Evolutionary conservation across 2,329 filamentous ascomycete species (phyloP).

Genomic region (Parastagonospora avenae): DNA sequence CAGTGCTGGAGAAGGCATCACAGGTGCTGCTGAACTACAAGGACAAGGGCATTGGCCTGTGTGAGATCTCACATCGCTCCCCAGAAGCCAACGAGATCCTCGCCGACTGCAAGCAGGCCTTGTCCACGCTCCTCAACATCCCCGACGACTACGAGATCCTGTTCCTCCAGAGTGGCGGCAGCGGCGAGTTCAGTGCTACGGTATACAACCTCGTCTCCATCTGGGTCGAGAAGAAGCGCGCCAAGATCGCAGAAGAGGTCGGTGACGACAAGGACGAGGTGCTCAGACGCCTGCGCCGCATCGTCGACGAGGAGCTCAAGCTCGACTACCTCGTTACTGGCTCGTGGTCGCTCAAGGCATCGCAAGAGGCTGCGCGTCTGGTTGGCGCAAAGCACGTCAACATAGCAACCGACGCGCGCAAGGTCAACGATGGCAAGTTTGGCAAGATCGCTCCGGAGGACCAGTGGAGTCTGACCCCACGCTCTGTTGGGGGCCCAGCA

Average conservation of each 20-base stretch:
- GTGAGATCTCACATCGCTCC: slow-evolving; percentile 90
- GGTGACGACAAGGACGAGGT: slow-evolving; percentile 61
- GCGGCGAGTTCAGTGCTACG: slow-evolving; percentile 81
- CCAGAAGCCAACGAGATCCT: slow-evolving; percentile 78
- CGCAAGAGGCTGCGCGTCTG: slow-evolving; percentile 78
- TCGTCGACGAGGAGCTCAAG: slow-evolving; percentile 73
- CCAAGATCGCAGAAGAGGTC: slow-evolving; percentile 63
- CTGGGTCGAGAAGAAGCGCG: slow-evolving; percentile 76
- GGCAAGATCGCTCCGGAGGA: slow-evolving; percentile 79
- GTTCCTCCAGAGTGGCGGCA: slow-evolving; percentile 87
- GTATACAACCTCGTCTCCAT: slow-evolving; percentile 83
- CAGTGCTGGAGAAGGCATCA: slow-evolving; percentile 77
- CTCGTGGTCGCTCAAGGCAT: slow-evolving; percentile 87
- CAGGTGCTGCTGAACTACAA: slow-evolving; percentile 81
- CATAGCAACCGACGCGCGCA: slow-evolving; percentile 69
- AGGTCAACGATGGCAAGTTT: slow-evolving; percentile 77
- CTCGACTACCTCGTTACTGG: slow-evolving; percentile 92
- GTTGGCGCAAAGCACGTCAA: slow-evolving; percentile 82
- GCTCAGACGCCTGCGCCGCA: slow-evolving; percentile 64
- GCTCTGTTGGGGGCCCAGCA: slow-evolving; percentile 60
- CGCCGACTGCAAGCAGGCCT: slow-evolving; percentile 74
- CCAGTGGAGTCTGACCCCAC: slow-evolving; percentile 72
- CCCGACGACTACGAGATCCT: slow-evolving; percentile 86
- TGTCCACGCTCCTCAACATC: slow-evolving; percentile 77
- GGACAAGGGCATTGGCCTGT: slow-evolving; percentile 79